Conservation (phyloP, 2,329 filamentous ascomycete species). For the Ophiocordyceps polyrhachis-furcata region DNA sequence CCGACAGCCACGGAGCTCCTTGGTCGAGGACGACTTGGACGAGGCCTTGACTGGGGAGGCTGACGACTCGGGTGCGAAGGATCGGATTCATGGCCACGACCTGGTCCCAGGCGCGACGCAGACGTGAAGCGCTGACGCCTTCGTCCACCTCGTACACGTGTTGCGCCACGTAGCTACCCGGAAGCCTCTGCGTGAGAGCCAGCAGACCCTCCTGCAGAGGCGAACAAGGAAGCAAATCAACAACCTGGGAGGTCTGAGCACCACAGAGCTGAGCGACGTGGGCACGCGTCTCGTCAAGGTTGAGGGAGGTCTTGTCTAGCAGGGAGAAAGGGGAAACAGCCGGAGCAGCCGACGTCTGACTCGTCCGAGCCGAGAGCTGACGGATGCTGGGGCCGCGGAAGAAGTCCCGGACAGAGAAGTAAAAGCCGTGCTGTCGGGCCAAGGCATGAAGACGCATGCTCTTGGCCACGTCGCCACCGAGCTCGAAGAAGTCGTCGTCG, state of each 20-base stretch:
- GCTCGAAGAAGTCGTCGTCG: conserved; percentile 19
- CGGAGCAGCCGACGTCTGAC: neutral
- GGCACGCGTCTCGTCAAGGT: neutral
- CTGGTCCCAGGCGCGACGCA: conserved; percentile 2
- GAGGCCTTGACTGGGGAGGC: conserved; percentile 11
- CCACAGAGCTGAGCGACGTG: neutral
- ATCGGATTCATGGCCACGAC: conserved; percentile 1
- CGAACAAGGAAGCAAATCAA: conserved; percentile 4
- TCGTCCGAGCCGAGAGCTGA: neutral
- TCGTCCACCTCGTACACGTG: conserved; percentile 1
- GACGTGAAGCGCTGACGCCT: neutral
- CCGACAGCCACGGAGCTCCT: conserved; percentile 12
- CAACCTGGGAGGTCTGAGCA: neutral
- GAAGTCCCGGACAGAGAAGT: conserved; percentile 9
- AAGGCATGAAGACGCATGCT: conserved; percentile 20
- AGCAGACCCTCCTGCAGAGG: conserved; percentile 4
- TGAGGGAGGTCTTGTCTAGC: neutral
- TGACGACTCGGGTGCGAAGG: conserved; percentile 3
- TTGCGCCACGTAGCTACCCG: conserved; percentile 2
- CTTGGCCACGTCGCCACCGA: conserved; percentile 24
- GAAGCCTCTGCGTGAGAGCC: conserved; percentile 2
- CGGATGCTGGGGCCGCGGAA: neutral
- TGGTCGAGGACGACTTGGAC: conserved; percentile 21
- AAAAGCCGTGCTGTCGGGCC: conserved; percentile 4
- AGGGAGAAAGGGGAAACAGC: neutral